Percentiles rank a stretch among this genome's conserved stretches.
These are phyloP conservation scores for Penicillium tannophilum DNA, from an alignment of 495 filamentous ascomycete genomes.

Conservation along the genomic window DNA sequence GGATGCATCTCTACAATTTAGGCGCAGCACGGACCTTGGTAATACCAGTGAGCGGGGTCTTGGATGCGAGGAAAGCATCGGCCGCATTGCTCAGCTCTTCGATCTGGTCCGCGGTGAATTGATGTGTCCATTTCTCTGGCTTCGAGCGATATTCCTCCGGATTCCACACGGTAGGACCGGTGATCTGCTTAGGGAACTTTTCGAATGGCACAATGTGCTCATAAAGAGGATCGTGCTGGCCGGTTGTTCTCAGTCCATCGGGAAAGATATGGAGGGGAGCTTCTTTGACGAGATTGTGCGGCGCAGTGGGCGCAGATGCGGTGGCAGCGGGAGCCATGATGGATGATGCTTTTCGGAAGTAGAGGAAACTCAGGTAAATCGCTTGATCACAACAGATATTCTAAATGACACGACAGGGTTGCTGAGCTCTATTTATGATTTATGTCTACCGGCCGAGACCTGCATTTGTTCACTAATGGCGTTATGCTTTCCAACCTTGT, in stretches of 20 bases:
- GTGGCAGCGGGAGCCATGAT: slow-evolving; percentile 44
- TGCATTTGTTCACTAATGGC: slow-evolving; percentile 1
- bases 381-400: not conserved
- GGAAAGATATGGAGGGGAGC: slow-evolving; percentile 45
- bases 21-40: slow-evolving; percentile 47
- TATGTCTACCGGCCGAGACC: slow-evolving; percentile 19
- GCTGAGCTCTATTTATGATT: slow-evolving; percentile 23
- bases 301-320: slow-evolving; percentile 28
- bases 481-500: not conserved
- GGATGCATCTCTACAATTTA: not conserved
- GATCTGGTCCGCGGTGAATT: slow-evolving; percentile 63
- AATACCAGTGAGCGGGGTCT: slow-evolving; percentile 69
- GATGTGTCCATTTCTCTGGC: slow-evolving; percentile 74
- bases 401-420: not conserved
- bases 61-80: slow-evolving; percentile 65
- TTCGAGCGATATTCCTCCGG: slow-evolving; percentile 65
- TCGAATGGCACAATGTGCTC: slow-evolving; percentile 65
- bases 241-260: slow-evolving; percentile 63
- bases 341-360: slow-evolving; percentile 8
- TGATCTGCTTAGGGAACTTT: slow-evolving; percentile 69
- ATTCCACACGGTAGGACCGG: slow-evolving; percentile 75
- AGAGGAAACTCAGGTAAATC: not conserved
- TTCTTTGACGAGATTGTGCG: slow-evolving; percentile 31
- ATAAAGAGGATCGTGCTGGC: slow-evolving; percentile 74
- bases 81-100: slow-evolving; percentile 64